Base-by-base conservation (phyloP, 306 rosid species). In the Cicer judaicum region DNA sequence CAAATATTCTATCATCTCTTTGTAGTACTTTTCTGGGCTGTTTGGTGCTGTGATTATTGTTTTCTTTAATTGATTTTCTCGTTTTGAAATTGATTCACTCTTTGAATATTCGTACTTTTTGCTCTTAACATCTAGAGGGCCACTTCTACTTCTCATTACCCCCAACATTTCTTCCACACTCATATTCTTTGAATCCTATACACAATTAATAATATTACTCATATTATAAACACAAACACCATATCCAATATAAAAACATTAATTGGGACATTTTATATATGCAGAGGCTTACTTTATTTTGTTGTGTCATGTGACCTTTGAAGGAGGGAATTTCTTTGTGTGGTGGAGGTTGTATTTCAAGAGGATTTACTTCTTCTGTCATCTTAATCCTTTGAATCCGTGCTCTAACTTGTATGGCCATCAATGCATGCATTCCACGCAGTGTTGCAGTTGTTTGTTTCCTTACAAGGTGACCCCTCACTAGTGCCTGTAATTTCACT, bases 391-490 rank as follows among this genome's bases (percentile, higher is more conserved):
- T 80, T 38, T 86, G 86, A 55, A 84, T 81, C 34, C 98, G 89
- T 42, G 98, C 94, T 85, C 93, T 74, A 64, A 94, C 93, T 81
- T 94, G 99, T 76, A 91, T 92, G 14, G 96, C 79, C 87, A 92
- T 92, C 82, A 92, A 78, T 2, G 99, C 96, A 64, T 90, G 99
- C 93, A 94, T 88, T 73, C 89, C 85, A 52, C 74, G 85, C 78
- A 94, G 72, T 7, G 91, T 85, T 34, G 93, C 85, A 48, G 85
- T 82, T 24, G 94, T 86, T 81, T 85, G 93, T 83, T 92, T 94
- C 83, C 99, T 90, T 34, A 94, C 97, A 47, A 87, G 93, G 71
- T 92, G 88, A 49, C 97, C 99, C 79, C 97, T 92, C 66, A 92
- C 91, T 1, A 87, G 86, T 76, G 99, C 99, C 64, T 92, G 99